Percentiles rank a stretch among this genome's conserved stretches.
Conservation (phyloP, 768 basidiomycete species). For the Lactarius evosmus region DNA sequence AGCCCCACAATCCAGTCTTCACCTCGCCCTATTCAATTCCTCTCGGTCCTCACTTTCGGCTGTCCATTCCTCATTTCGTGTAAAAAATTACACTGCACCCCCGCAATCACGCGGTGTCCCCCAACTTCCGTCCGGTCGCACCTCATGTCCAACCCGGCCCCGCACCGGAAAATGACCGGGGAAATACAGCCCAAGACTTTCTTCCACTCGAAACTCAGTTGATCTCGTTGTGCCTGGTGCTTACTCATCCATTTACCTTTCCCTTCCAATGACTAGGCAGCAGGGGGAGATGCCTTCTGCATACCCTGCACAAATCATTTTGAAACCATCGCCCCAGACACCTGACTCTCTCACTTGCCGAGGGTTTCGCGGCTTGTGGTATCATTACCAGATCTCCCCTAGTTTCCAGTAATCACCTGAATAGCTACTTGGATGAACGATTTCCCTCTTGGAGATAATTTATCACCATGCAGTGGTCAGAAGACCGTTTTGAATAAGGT, state of each 20-base stretch:
- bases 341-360: neutral
- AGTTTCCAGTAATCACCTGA: neutral
- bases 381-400: neutral
- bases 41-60: neutral
- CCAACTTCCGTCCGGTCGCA: neutral
- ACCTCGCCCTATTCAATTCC: neutral
- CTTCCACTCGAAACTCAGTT: neutral
- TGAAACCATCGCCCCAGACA: neutral
- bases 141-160: neutral
- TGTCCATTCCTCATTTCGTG: neutral
- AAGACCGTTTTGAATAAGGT: neutral
- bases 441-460: neutral
- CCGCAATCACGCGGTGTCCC: neutral
- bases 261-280: neutral
- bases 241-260: neutral
- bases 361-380: neutral
- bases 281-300: neutral
- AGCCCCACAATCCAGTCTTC: neutral
- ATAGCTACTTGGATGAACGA: neutral
- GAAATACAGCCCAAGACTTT: neutral
- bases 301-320: neutral
- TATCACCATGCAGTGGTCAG: neutral
- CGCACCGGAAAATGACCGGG: neutral
- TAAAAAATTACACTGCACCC: too few species aligned
- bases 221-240: too few species aligned